Conservation (phyloP, 2,329 filamentous ascomycete species). For the Parastagonospora avenae region DNA sequence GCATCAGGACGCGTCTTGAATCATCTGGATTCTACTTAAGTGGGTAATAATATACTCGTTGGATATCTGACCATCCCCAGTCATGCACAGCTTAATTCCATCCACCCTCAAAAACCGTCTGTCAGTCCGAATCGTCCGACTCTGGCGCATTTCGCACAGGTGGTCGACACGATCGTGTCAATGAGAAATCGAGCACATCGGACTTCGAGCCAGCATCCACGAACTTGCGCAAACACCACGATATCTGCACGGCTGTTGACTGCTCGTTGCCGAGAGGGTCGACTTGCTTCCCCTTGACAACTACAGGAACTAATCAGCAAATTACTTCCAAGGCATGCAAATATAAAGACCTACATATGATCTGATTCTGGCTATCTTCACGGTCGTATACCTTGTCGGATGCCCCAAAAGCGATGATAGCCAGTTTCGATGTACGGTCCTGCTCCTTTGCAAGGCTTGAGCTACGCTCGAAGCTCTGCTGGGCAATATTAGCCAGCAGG, state of each 20-base stretch:
- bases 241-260: constrained; percentile 51
- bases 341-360: constrained; percentile 28
- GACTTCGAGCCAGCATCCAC: constrained; percentile 51
- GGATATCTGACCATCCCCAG: too few species aligned
- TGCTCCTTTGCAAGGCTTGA: constrained; percentile 32
- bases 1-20: too few species aligned
- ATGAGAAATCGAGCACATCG: constrained; percentile 53
- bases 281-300: constrained; percentile 51
- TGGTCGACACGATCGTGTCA: constrained; percentile 42
- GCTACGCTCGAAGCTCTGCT: constrained; percentile 44
- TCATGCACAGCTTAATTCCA: too few species aligned
- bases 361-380: constrained; percentile 53
- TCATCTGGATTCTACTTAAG: too few species aligned
- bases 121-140: constrained; percentile 42
- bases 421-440: constrained; percentile 44
- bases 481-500: constrained; percentile 49
- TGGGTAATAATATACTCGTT: too few species aligned
- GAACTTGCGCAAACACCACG: constrained; percentile 53
- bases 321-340: background rate
- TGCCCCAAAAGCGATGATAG: constrained; percentile 54
- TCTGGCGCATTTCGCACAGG: constrained; percentile 42
- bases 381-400: constrained; percentile 55
- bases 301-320: constrained; percentile 4
- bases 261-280: constrained; percentile 50
- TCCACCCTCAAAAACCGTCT: background rate